Evolutionary conservation across 2,329 filamentous ascomycete genomes (phyloP).

Genomic region (Venturia nashicola): DNA sequence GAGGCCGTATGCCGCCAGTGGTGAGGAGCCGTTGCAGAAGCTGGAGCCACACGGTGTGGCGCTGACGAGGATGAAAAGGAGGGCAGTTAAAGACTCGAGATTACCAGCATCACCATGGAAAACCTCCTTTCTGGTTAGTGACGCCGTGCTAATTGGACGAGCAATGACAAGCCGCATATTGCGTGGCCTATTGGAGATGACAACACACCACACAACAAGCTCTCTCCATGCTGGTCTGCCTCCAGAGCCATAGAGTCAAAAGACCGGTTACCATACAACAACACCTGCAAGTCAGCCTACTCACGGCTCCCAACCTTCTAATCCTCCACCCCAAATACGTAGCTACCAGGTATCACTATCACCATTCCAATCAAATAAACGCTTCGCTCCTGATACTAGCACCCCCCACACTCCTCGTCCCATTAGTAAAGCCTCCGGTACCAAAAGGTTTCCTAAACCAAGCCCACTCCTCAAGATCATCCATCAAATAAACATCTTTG

Average conservation of each 20-base stretch:
- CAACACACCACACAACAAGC: not conserved
- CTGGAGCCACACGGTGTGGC: not conserved
- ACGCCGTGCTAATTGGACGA: not conserved
- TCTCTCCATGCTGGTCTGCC: not conserved
- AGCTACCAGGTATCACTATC: not conserved
- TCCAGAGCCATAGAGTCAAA: no score
- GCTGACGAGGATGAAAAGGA: not conserved
- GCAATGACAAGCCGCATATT: not conserved
- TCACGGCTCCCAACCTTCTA: not conserved
- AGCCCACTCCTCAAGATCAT: not conserved
- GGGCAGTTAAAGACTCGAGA: no score
- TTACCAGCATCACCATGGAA: not conserved
- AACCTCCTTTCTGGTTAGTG: not conserved
- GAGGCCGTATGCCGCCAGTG: not conserved
- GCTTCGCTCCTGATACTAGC: constrained; percentile 1
- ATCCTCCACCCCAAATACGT: not conserved
- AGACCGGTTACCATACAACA: no score
- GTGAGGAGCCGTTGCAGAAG: not conserved
- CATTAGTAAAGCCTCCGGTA: not conserved
- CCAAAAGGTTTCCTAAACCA: not conserved
- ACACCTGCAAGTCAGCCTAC: not conserved
- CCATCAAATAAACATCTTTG: not conserved
- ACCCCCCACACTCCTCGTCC: not conserved
- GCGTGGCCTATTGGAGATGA: not conserved
- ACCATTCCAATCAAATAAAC: not conserved